phyloP scores from a whole-genome alignment of 371 early-diverging fungal species.

The Syncephalastrum sp. region DNA sequence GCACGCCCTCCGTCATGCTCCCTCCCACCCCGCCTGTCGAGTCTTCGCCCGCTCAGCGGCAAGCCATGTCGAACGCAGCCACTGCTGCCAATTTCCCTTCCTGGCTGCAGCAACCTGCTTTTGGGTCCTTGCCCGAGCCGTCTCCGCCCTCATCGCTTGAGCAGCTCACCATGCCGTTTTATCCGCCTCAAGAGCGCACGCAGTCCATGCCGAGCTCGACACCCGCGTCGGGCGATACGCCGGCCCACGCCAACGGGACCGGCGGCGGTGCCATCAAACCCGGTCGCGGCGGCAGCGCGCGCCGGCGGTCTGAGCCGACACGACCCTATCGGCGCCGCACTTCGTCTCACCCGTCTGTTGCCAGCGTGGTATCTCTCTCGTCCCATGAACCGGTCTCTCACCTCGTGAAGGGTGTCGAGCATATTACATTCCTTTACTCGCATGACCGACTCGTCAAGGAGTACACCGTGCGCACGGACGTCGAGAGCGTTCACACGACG shows the following conservation, averaged over 20 bases:
- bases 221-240: no score
- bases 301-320: constrained; percentile 8
- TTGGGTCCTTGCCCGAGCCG: no score
- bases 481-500: constrained; percentile 60
- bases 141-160: no score
- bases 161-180: no score
- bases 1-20: constrained; percentile 2
- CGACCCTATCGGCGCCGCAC: constrained; percentile 28
- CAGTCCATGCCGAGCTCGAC: no score
- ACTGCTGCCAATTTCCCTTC: no score
- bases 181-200: no score
- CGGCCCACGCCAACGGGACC: no score
- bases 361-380: constrained; percentile 49
- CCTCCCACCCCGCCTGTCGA: constrained; percentile 15
- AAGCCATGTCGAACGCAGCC: no score
- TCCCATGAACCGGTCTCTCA: constrained; percentile 50
- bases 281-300: no score
- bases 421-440: constrained; percentile 67
- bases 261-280: no score
- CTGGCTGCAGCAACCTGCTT: no score
- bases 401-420: constrained; percentile 55
- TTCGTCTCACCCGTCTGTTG: constrained; percentile 45
- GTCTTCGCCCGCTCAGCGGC: constrained; percentile 1
- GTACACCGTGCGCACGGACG: constrained; percentile 78
- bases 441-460: constrained; percentile 62